Base-by-base conservation (phyloP, 2,329 filamentous ascomycete genomes). In the Microdochium nivale region DNA sequence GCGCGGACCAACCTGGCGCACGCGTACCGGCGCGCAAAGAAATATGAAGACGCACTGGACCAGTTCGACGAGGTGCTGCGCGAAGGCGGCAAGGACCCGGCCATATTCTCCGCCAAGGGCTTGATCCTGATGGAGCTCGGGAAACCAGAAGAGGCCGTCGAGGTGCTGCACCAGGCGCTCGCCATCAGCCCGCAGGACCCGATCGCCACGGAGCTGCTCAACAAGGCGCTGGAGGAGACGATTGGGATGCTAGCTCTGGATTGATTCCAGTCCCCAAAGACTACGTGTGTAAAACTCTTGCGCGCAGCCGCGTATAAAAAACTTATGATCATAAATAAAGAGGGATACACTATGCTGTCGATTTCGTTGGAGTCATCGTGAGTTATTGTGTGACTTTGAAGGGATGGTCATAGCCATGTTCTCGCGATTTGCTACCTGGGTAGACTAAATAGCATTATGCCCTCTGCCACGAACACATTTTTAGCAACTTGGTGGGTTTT, bases 1-100 rank as follows among this genome's bases (percentile, higher is more conserved):
- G 91, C 88, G 0, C 82, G 90, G 37, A 88, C 88, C 3, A 99
- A 99, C 61, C 78, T 99, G 16, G 95, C 85, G 1, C 94, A 99
- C 64, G 87, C 92, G 0, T 86, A 90, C 56, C 83, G 94, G 50
- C 84, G 90, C 19, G 70, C 87, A 51, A 79, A 84, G 1, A 76
- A 81, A 52, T 83, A 85, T 58, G 77, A 84, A 27, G 81, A 87
- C 50, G 87, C 92, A 0, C 76, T 97, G 11, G 77, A 75, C 1
- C 81, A 92, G 63, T 97, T 96, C 60, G 88, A 96, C 56, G 86
- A 91, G 61, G 94, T 95, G 27, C 77, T 96, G 27, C 79, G 92
- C 13, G 81, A 88, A 47, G 89, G 90, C 8, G 86, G 86, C 44
- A 90, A 91, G 57, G 87, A 94, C 56, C 78, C 87, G 1, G 79